Percentiles rank a stretch among this genome's conserved stretches.
phyloP scores from a whole-genome alignment of 305 asterid genomes.

The Fraxinus greggii region DNA sequence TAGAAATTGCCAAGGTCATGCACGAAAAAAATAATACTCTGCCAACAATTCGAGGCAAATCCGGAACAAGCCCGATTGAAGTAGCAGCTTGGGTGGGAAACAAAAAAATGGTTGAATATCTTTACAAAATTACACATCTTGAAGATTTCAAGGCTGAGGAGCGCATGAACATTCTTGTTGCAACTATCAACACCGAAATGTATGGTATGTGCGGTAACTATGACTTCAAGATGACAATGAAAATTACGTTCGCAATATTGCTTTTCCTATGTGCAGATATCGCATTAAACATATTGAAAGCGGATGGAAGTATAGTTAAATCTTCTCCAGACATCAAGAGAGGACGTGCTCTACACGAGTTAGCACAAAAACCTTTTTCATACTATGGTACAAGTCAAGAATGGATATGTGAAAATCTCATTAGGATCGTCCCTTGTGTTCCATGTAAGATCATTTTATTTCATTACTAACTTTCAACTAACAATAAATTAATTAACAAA shows the following conservation, averaged over 20 bases:
- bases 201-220: not conserved
- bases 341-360: not conserved
- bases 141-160: not conserved
- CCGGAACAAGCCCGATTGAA: not conserved
- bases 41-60: not conserved
- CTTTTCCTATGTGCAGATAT: slow-evolving; percentile 6
- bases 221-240: not conserved
- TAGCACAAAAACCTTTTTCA: not conserved
- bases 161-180: not conserved
- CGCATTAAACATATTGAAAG: not conserved
- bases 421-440: not conserved
- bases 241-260: slow-evolving; percentile 19
- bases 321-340: not conserved
- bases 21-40: not conserved
- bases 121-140: not conserved
- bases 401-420: not conserved
- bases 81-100: slow-evolving; percentile 7
- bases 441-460: not conserved
- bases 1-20: slow-evolving; percentile 6
- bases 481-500: too few relatives aligned
- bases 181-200: not conserved
- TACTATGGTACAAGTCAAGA: not conserved
- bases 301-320: not conserved
- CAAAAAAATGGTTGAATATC: slow-evolving; percentile 18
- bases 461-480: not conserved